Conservation (phyloP, 257 asterid genomes). For the Forsythia suspensa region DNA sequence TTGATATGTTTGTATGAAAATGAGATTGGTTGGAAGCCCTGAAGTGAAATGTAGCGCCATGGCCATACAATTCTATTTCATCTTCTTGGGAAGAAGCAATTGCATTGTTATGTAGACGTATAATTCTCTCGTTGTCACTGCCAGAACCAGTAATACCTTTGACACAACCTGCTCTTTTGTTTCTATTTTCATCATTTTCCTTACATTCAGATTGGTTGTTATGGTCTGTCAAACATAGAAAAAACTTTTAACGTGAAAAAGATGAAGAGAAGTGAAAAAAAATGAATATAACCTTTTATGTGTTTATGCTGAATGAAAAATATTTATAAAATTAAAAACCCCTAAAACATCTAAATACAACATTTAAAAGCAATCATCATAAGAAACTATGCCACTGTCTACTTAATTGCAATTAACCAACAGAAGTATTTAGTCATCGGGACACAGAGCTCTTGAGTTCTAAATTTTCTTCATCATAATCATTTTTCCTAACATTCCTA, state of each 20-base stretch:
- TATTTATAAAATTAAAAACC: too few relatives aligned
- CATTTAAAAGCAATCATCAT: not conserved
- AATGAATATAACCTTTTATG: not conserved
- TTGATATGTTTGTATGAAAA: conserved; percentile 29
- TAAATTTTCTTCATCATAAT: too few relatives aligned
- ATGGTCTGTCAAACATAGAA: not conserved
- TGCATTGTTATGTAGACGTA: not conserved
- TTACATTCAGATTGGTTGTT: not conserved
- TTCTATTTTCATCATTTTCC: not conserved
- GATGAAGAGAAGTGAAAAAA: too few relatives aligned
- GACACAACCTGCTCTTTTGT: not conserved
- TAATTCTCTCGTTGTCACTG: not conserved
- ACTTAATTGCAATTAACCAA: not conserved
- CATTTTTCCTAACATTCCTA: too few relatives aligned
- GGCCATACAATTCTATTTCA: not conserved
- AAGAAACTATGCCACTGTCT: not conserved
- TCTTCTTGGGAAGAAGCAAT: not conserved
- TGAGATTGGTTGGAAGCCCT: conserved; percentile 34
- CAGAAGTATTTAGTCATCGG: not conserved
- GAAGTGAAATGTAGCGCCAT: conserved; percentile 26
- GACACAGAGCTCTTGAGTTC: too few relatives aligned
- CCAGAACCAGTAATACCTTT: not conserved
- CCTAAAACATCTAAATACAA: not conserved
- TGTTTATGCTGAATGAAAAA: not conserved
- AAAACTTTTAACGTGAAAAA: not conserved